phyloP scores from a whole-genome alignment of 2,329 filamentous ascomycete genomes.

The Clarireedia hainanense region DNA sequence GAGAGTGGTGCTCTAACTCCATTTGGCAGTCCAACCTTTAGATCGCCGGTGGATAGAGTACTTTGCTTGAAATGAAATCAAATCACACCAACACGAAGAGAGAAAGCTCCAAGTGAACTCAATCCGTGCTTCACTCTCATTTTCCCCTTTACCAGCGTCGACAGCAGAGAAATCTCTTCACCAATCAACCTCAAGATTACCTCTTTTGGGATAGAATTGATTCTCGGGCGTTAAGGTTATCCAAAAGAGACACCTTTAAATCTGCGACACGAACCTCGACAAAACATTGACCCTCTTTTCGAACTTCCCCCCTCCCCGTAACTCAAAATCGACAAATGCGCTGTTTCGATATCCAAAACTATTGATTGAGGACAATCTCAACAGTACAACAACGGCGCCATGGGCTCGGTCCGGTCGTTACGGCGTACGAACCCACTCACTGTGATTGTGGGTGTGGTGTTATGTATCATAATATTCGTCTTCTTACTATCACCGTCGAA shows the following conservation, averaged over 20 bases:
- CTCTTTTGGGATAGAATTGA: background rate
- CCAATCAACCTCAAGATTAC: background rate
- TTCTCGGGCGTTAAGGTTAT: background rate
- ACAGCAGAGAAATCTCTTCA: background rate
- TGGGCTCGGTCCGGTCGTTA: conserved; percentile 60
- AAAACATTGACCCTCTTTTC: background rate
- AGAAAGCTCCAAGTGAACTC: background rate
- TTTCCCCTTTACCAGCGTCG: background rate
- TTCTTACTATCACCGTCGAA: conserved; percentile 49
- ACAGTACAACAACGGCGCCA: conserved; percentile 29
- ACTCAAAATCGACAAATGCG: conserved; percentile 17
- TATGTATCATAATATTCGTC: conserved; percentile 65
- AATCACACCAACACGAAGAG: background rate
- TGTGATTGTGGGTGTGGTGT: conserved; percentile 60
- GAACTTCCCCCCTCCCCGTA: background rate
- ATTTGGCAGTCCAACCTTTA: too few species aligned
- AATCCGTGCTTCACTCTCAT: background rate
- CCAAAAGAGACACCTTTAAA: background rate
- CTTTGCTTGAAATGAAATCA: background rate
- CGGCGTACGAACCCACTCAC: conserved; percentile 75
- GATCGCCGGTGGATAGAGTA: background rate
- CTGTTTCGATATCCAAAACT: conserved; percentile 6
- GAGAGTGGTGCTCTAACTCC: too few species aligned
- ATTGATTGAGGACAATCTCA: conserved; percentile 24
- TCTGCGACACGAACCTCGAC: background rate